Evolutionary conservation across 768 basidiomycete genomes (phyloP).

Genomic region (Porphyrellus cyaneotinctus): DNA sequence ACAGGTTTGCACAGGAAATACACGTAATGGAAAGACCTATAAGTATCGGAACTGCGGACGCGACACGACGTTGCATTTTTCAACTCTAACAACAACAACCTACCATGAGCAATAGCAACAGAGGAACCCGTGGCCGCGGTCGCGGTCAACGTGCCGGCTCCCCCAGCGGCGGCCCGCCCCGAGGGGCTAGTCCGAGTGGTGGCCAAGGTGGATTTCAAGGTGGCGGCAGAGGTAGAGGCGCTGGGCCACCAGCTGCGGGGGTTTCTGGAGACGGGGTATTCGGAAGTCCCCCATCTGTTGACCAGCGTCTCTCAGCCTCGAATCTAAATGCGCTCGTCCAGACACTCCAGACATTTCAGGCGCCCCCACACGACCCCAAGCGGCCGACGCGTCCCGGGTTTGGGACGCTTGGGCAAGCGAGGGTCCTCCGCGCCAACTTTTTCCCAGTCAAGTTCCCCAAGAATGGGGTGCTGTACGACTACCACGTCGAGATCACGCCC

Average conservation of each 20-base stretch:
- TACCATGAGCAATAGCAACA: conserved; percentile 14
- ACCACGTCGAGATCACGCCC: conserved; percentile 39
- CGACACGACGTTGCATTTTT: not conserved
- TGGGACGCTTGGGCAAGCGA: conserved; percentile 37
- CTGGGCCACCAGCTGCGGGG: conserved; percentile 26
- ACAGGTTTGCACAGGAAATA: not conserved
- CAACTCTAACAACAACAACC: not conserved
- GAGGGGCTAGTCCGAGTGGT: conserved; percentile 5
- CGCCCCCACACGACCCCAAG: conserved; percentile 28
- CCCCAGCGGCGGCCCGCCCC: not conserved
- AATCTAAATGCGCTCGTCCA: conserved; percentile 25
- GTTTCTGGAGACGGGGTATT: conserved; percentile 27
- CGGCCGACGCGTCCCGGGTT: conserved; percentile 47
- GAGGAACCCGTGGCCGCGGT: conserved; percentile 22
- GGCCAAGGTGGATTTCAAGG: conserved; percentile 13
- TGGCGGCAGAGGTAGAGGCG: conserved; percentile 23
- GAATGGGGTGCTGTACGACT: conserved; percentile 39
- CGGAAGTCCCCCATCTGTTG: conserved; percentile 31
- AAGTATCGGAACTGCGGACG: not conserved
- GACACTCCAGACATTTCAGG: conserved; percentile 29
- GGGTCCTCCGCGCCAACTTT: conserved; percentile 48
- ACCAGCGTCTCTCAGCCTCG: conserved; percentile 30
- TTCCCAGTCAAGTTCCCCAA: conserved; percentile 43
- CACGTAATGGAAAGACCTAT: not conserved
- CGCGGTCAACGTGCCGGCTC: conserved; percentile 5